Evolutionary conservation across 2,329 filamentous ascomycete genomes (phyloP), one percentile per base, ranked within the genome.

Genomic region (Colletotrichum gloeosporioides): DNA sequence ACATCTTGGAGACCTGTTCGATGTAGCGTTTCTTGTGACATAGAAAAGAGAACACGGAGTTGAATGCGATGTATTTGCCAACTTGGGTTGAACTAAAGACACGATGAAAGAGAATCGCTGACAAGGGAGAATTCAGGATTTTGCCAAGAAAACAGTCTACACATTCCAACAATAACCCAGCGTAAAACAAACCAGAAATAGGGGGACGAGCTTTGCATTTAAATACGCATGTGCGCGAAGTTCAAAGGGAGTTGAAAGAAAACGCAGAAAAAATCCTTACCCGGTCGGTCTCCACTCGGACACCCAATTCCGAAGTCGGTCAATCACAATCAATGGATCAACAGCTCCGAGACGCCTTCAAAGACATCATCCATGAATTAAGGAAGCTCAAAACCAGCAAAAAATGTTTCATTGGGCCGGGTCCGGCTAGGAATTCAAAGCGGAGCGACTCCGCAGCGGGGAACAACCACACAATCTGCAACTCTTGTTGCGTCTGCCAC

Each of bases 391-490:
- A 61, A 49, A 36, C 62, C 53, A 53, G 55, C 32, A 16, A 64
- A 68, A 25, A 68, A 25, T 44, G 39, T 59, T 55, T 68, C 55
- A 64, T 76, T 69, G 32, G 69, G 39, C 32, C 73, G 44, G 64
- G 29, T 49, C 53, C 32, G 22, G 49, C 13, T 22, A 29, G 22
- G 9, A 49, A 36, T 31, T 18, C 27, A 10, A 32, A 55, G 69
- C 73, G 69, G 69, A 75, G 69, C 25, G 36, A 36, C 73, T 67
- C 73, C 73, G 73, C 73, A 72, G 73, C 73, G 53, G 69, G 63
- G 69, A 69, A 70, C 67, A 64, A 39, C 13, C 39, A 64, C 59
- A 71, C 36, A 36, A 76, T 34, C 62, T 73, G 57, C 73, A 63
- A 69, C 73, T 64, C 34, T 36, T 73, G 32, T 36, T 71, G 32